These are phyloP conservation scores for Cryphonectria parasitica DNA, from an alignment of 2,329 filamentous ascomycete species.

Conservation along the genomic window DNA sequence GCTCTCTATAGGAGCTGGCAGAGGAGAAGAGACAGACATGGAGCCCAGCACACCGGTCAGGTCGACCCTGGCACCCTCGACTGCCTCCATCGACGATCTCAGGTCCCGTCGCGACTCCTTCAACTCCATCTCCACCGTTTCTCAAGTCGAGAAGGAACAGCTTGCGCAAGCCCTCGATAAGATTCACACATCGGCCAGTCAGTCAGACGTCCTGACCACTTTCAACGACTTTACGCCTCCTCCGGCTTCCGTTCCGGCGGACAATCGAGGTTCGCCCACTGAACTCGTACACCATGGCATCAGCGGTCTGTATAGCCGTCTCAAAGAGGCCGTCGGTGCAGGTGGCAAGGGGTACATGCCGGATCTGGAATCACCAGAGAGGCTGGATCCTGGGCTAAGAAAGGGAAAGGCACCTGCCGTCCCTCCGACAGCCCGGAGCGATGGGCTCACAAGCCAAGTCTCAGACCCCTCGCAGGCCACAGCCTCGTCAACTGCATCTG, in stretches of 20 bases:
- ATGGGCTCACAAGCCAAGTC: constrained; percentile 27
- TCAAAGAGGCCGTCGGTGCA: constrained; percentile 80
- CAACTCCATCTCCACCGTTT: constrained; percentile 49
- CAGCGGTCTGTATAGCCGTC: constrained; percentile 84
- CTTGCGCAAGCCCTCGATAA: constrained; percentile 79
- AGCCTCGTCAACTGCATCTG: constrained; percentile 17
- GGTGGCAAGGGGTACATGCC: constrained; percentile 49
- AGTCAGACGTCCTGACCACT: constrained; percentile 81
- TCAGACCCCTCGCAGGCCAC: constrained; percentile 33
- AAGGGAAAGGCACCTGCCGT: constrained; percentile 34
- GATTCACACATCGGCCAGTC: constrained; percentile 88
- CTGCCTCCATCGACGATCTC: constrained; percentile 34
- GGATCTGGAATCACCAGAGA: constrained; percentile 47
- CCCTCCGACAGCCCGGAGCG: constrained; percentile 34
- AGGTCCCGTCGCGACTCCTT: constrained; percentile 45
- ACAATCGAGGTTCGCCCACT: constrained; percentile 70
- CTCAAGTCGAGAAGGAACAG: constrained; percentile 71
- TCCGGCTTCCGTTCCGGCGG: constrained; percentile 60
- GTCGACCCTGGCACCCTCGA: constrained; percentile 41
- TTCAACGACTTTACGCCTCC: constrained; percentile 90
- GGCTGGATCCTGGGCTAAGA: constrained; percentile 10
- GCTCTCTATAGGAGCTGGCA: neutral
- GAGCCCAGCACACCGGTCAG: constrained; percentile 27
- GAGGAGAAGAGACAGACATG: constrained; percentile 16
- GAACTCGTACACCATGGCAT: constrained; percentile 84